These are phyloP conservation scores for Heimioporus retisporus DNA, from an alignment of 1,284 basidiomycete species.

Conservation along the genomic window DNA sequence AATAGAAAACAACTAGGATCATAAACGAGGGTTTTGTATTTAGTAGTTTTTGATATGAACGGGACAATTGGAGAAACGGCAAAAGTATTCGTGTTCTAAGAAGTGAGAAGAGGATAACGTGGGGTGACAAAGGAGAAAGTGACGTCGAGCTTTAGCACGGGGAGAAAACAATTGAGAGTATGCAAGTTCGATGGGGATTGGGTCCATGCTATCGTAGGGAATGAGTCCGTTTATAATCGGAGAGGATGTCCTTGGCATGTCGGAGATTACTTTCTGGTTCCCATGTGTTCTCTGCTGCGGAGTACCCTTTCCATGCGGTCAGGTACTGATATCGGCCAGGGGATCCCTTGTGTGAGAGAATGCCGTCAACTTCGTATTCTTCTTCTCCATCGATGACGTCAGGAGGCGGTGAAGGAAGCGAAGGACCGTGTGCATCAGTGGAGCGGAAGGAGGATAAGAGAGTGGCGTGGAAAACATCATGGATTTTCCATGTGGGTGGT, in stretches of 20 bases:
- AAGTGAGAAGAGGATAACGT: too few relatives aligned
- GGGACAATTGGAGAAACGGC: too few relatives aligned
- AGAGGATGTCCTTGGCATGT: not conserved
- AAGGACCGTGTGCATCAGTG: not conserved
- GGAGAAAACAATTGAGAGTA: too few relatives aligned
- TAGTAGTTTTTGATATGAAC: too few relatives aligned
- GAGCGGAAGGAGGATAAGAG: not conserved
- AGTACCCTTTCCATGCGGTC: slow-evolving; percentile 1
- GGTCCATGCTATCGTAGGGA: too few relatives aligned
- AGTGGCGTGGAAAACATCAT: not conserved
- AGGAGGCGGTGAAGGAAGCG: not conserved
- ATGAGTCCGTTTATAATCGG: too few relatives aligned
- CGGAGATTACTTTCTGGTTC: not conserved
- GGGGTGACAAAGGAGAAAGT: too few relatives aligned
- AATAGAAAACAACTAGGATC: too few relatives aligned
- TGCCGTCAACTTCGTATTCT: not conserved
- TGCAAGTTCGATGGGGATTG: too few relatives aligned
- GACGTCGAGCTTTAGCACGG: too few relatives aligned
- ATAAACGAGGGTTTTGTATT: too few relatives aligned
- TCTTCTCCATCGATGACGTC: not conserved
- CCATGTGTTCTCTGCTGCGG: not conserved
- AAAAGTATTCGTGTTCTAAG: too few relatives aligned
- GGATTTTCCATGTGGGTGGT: not conserved
- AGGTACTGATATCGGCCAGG: not conserved
- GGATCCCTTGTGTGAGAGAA: not conserved